Base-by-base conservation (phyloP, 2,329 filamentous ascomycete genomes). In the Colletotrichum godetiae region DNA sequence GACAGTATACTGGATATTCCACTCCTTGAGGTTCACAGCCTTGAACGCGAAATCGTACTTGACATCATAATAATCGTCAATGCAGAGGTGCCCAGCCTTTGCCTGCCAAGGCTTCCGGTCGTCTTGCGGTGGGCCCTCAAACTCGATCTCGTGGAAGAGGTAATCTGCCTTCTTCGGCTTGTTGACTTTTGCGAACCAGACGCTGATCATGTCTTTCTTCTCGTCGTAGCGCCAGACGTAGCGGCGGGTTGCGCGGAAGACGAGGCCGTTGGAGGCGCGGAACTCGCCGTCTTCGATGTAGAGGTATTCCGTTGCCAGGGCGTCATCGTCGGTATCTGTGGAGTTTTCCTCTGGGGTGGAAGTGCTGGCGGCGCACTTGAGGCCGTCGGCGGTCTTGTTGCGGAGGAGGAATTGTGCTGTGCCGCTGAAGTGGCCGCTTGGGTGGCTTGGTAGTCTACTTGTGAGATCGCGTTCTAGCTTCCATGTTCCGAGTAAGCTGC, bases 221-320 rank as follows among this genome's bases (percentile, higher is more conserved):
- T 92, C 91, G 57, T 90, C 85, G 77, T 95, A 95, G 0, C 93
- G 89, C 86, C 93, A 95, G 1, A 94, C 86, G 77, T 95, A 95
- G 12, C 93, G 88, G 27, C 91, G 85, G 12, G 86, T 90, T 0
- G 91, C 92, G 19, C 84, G 86, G 81, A 94, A 92, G 0, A 84
- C 82, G 59, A 90, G 82, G 0, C 89, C 89, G 33, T 84, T 86
- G 1, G 87, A 83, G 5, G 91, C 90, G 29, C 82, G 88, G 78
- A 94, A 93, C 5, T 88, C 88, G 4, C 93, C 92, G 68, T 92
- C 87, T 77, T 93, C 92, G 55, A 92, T 83, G 79, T 94, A 94
- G 3, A 94, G 84, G 74, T 94, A 94, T 78, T 94, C 92, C 29
- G 86, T 78, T 0, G 84, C 87, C 0, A 79, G 72, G 15, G 85